Percentiles rank a stretch among this genome's conserved stretches.
Conservation (phyloP, 306 rosid genomes). For the Vigna mungo region DNA sequence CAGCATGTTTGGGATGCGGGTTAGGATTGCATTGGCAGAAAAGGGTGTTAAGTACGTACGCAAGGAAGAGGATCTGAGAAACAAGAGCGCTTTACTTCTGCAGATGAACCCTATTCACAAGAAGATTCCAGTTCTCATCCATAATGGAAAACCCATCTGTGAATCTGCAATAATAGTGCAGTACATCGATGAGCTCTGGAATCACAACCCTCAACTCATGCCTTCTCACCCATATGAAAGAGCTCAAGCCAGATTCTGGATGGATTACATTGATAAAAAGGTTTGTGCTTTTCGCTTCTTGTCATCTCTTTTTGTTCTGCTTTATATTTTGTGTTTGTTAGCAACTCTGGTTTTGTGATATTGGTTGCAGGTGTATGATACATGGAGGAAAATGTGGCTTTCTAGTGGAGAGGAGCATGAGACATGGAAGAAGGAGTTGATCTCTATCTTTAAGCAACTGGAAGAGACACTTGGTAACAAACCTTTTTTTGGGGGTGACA, state of each 20-base stretch:
- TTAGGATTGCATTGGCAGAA: slow-evolving; percentile 50
- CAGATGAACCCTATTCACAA: slow-evolving; percentile 63
- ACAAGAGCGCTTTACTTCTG: slow-evolving; percentile 49
- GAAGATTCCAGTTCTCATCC: slow-evolving; percentile 64
- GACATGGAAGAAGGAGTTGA: slow-evolving; percentile 46
- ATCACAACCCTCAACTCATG: slow-evolving; percentile 11
- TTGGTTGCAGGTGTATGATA: slow-evolving; percentile 39
- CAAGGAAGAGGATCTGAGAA: slow-evolving; percentile 39
- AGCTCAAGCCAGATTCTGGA: slow-evolving; percentile 60
- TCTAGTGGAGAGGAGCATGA: slow-evolving; percentile 58
- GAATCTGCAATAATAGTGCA: slow-evolving; percentile 50
- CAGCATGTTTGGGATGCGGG: slow-evolving; percentile 52
- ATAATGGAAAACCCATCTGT: slow-evolving; percentile 48
- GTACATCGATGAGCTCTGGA: slow-evolving; percentile 52
- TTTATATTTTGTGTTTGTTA: neutral
- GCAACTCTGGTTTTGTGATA: neutral
- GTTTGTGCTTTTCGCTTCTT: neutral
- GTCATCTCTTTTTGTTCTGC: neutral
- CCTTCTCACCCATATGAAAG: slow-evolving; percentile 49
- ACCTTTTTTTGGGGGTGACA: slow-evolving; percentile 49
- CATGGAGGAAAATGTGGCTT: slow-evolving; percentile 48
- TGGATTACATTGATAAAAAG: slow-evolving; percentile 48
- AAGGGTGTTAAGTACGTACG: slow-evolving; percentile 51
- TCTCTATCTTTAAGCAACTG: slow-evolving; percentile 43
- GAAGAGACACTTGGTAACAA: slow-evolving; percentile 50